Evolutionary conservation across 306 rosid species (phyloP).

Genomic region (Malus domestica): ASM211411v1 NC_041795.1:34006001-34006500

Average conservation of each 20-base stretch:
- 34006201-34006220: conserved; percentile 14
- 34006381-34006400: too few species aligned
- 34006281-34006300: neutral
- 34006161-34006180: conserved; percentile 25
- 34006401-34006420: too few species aligned
- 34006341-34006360: too few species aligned
- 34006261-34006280: neutral
- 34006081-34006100: neutral
- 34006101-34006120: neutral
- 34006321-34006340: too few species aligned
- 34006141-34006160: neutral
- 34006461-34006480: too few species aligned
- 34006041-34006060: neutral
- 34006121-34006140: neutral
- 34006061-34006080: conserved; percentile 28
- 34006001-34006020: conserved; percentile 4
- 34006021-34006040: neutral
- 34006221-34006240: conserved; percentile 40
- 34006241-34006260: neutral
- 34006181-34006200: conserved; percentile 47
- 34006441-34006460: too few species aligned
- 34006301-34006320: too few species aligned
- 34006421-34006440: too few species aligned
- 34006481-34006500: too few species aligned
- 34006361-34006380: too few species aligned